Evolutionary conservation across 805 yeast genomes (phyloP).

Genomic region (Wickerhamiella cacticola): DNA sequence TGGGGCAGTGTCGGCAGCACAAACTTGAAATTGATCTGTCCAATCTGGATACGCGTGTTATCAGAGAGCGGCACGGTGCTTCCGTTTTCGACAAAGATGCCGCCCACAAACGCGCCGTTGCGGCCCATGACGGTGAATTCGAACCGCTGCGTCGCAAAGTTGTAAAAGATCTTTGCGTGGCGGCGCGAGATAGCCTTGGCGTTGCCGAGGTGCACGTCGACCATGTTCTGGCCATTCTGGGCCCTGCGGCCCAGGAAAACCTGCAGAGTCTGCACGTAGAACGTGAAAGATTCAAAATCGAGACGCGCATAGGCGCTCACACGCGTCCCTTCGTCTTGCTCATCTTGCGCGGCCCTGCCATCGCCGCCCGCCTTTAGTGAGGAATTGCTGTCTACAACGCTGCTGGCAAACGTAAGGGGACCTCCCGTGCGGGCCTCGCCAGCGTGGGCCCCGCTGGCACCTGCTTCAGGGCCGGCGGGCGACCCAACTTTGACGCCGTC

Average conservation of each 20-base stretch:
- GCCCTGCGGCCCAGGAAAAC: slow-evolving; percentile 85
- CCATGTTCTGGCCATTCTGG: slow-evolving; percentile 48
- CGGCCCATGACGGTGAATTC: slow-evolving; percentile 86
- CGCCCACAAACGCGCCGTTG: slow-evolving; percentile 95
- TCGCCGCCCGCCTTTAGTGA: background rate
- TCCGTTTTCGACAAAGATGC: slow-evolving; percentile 76
- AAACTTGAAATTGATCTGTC: slow-evolving; percentile 80
- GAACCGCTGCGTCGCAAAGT: slow-evolving; percentile 90
- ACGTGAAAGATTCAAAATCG: slow-evolving; percentile 86
- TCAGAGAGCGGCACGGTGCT: slow-evolving; percentile 78
- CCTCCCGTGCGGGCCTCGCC: slow-evolving; percentile 1
- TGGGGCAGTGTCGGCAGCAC: slow-evolving; percentile 46
- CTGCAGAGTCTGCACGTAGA: slow-evolving; percentile 92
- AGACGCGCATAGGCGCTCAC: slow-evolving; percentile 40
- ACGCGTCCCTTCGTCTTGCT: slow-evolving; percentile 23
- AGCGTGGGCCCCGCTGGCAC: slow-evolving; percentile 1
- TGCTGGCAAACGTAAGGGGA: slow-evolving; percentile 13
- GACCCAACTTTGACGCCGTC: slow-evolving; percentile 13
- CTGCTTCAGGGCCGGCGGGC: slow-evolving; percentile 8
- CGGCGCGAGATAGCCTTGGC: slow-evolving; percentile 87
- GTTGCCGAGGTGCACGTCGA: slow-evolving; percentile 73
- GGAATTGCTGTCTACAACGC: slow-evolving; percentile 8
- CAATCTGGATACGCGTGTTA: slow-evolving; percentile 70
- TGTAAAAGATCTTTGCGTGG: slow-evolving; percentile 92
- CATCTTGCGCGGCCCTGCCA: background rate